These are phyloP conservation scores for Trichoderma cornu-damae DNA, from an alignment of 2,329 filamentous ascomycete genomes.

Conservation along the genomic window DNA sequence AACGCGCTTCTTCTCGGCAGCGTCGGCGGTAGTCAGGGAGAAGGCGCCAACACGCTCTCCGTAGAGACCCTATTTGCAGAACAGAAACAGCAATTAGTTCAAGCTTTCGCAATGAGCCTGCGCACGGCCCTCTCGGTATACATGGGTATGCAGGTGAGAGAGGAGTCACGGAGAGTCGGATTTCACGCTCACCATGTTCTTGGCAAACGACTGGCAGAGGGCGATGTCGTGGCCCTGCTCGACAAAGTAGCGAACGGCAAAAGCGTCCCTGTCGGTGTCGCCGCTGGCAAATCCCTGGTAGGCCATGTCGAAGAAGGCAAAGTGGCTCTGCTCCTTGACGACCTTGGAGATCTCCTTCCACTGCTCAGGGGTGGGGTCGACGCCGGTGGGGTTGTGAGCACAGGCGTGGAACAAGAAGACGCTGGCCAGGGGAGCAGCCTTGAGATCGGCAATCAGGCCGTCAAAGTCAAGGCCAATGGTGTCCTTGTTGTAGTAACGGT, in stretches of 20 bases:
- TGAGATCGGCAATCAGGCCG: slow-evolving; percentile 85
- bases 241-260: slow-evolving; percentile 88
- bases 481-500: slow-evolving; percentile 98
- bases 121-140: too few relatives aligned
- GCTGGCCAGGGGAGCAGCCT: slow-evolving; percentile 78
- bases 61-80: slow-evolving; percentile 69
- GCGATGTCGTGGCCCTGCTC: slow-evolving; percentile 83
- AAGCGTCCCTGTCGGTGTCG: slow-evolving; percentile 87
- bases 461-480: slow-evolving; percentile 98
- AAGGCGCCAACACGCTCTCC: slow-evolving; percentile 97
- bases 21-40: slow-evolving; percentile 78
- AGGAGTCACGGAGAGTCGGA: neutral
- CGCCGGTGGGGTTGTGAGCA: slow-evolving; percentile 95
- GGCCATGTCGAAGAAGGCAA: slow-evolving; percentile 98
- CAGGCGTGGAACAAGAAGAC: slow-evolving; percentile 94
- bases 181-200: slow-evolving; percentile 77
- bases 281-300: slow-evolving; percentile 98
- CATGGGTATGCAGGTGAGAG: neutral
- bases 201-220: slow-evolving; percentile 91
- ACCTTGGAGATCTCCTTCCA: slow-evolving; percentile 86
- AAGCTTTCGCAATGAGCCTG: neutral
- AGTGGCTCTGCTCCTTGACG: slow-evolving; percentile 82
- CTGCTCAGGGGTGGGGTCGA: slow-evolving; percentile 87
- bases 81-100: neutral
- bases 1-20: slow-evolving; percentile 90